Percentiles rank a stretch among this genome's conserved stretches.
Conservation (phyloP, 2,329 filamentous ascomycete species). For the Cephalotrichum gorgonifer region DNA sequence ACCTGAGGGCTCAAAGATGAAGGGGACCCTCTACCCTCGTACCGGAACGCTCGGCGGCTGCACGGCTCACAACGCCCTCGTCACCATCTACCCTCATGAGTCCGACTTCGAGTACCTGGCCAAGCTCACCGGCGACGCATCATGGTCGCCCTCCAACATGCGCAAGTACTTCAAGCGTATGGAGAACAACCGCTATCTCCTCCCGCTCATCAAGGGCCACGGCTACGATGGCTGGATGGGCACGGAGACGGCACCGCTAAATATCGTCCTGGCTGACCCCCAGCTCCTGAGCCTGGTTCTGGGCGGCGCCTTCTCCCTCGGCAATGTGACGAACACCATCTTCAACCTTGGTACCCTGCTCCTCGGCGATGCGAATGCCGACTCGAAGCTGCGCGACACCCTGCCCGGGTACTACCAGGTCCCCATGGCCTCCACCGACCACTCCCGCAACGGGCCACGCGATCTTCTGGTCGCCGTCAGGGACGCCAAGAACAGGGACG, state of each 20-base stretch:
- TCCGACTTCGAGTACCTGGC: conserved; percentile 26
- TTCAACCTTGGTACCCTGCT: conserved; percentile 27
- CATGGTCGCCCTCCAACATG: conserved; percentile 42
- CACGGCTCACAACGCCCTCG: conserved; percentile 19
- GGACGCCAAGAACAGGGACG: conserved; percentile 2
- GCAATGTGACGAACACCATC: no score
- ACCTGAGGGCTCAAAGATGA: conserved; percentile 21
- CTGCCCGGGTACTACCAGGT: conserved; percentile 30
- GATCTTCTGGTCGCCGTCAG: conserved; percentile 10
- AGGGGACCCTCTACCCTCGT: conserved; percentile 27
- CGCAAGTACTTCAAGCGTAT: conserved; percentile 41
- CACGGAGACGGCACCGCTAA: no score
- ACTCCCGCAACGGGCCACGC: conserved; percentile 9
- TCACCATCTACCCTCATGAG: conserved; percentile 17
- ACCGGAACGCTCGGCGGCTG: conserved; percentile 25
- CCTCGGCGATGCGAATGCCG: conserved; percentile 40
- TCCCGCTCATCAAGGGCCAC: conserved; percentile 28
- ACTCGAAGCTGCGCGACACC: conserved; percentile 30
- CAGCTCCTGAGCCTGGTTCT: not conserved
- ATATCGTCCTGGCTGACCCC: no score
- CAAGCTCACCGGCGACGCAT: conserved; percentile 28
- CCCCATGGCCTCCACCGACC: conserved; percentile 31
- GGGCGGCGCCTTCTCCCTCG: no score
- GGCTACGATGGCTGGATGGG: conserved; percentile 30
- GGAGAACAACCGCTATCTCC: conserved; percentile 42